phyloP scores from a whole-genome alignment of 768 basidiomycete genomes.

The Suillus paluster region DNA sequence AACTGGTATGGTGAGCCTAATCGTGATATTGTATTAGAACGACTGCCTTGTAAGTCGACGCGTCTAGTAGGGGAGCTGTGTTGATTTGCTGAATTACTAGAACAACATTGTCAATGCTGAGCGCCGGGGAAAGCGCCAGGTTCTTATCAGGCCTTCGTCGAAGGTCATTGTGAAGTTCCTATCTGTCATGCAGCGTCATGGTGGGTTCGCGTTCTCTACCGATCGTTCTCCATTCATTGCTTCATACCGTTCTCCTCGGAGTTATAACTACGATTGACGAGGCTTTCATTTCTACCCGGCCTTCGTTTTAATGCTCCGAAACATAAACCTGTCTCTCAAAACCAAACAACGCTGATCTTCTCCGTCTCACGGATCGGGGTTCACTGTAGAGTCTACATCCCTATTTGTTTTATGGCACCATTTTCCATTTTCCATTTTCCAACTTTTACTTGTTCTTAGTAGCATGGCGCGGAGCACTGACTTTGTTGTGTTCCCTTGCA shows the following conservation, averaged over 20 bases:
- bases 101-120: slow-evolving; percentile 99
- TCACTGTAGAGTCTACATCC: slow-evolving; percentile 39
- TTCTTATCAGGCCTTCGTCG: slow-evolving; percentile 94
- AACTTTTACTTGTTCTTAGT: slow-evolving; percentile 30
- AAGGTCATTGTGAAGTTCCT: slow-evolving; percentile 99
- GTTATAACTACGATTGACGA: slow-evolving; percentile 87
- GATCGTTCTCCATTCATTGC: slow-evolving; percentile 30
- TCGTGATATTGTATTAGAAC: slow-evolving; percentile 40
- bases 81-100: slow-evolving; percentile 37
- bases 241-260: slow-evolving; percentile 53
- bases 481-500: slow-evolving; percentile 35
- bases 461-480: slow-evolving; percentile 40
- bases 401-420: not conserved
- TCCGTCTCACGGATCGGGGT: slow-evolving; percentile 23
- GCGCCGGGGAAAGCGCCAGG: slow-evolving; percentile 99
- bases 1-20: not conserved
- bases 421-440: slow-evolving; percentile 1
- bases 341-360: slow-evolving; percentile 57
- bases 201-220: slow-evolving; percentile 50
- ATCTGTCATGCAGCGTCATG: slow-evolving; percentile 98
- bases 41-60: slow-evolving; percentile 54
- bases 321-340: slow-evolving; percentile 60
- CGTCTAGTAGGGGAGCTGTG: not conserved
- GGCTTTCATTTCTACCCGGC: slow-evolving; percentile 59
- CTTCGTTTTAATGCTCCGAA: slow-evolving; percentile 86